Conservation (phyloP, 1,284 basidiomycete genomes). For the Bondarzewia mesenterica region DNA sequence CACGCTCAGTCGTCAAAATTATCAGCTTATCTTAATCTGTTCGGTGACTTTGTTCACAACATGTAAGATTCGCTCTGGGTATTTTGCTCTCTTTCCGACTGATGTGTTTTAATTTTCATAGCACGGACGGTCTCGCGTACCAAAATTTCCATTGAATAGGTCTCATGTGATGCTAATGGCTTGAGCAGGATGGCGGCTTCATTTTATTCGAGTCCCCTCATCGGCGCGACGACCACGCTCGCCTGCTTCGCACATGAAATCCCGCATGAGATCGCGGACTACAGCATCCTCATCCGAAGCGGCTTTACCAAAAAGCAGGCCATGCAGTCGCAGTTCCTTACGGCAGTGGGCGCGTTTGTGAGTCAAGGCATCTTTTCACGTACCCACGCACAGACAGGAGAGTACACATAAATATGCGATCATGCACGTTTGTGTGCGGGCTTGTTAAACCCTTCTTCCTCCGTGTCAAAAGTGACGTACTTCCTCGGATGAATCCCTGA, state of each 20-base stretch:
- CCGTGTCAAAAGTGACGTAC: too few relatives aligned
- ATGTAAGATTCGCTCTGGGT: slow-evolving; percentile 42
- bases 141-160: background rate
- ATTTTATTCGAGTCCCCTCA: slow-evolving; percentile 83
- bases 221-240: slow-evolving; percentile 84
- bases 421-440: background rate
- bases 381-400: background rate
- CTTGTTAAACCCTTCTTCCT: background rate
- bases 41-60: slow-evolving; percentile 85
- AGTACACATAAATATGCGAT: background rate
- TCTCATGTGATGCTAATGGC: background rate
- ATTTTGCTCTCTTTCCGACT: slow-evolving; percentile 9
- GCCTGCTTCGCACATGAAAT: slow-evolving; percentile 92
- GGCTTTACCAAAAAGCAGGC: slow-evolving; percentile 85
- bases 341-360: slow-evolving; percentile 84
- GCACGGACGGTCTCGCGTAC: slow-evolving; percentile 12
- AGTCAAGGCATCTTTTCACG: slow-evolving; percentile 20
- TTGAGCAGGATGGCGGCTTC: slow-evolving; percentile 74
- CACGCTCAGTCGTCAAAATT: slow-evolving; percentile 54
- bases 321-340: slow-evolving; percentile 87
- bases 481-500: background rate
- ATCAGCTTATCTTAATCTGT: slow-evolving; percentile 84
- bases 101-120: background rate
- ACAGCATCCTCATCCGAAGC: slow-evolving; percentile 81
- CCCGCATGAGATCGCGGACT: slow-evolving; percentile 88